These are phyloP conservation scores for Aspergillus brunneoviolaceus DNA, from an alignment of 2,329 filamentous ascomycete genomes.

Conservation along the genomic window DNA sequence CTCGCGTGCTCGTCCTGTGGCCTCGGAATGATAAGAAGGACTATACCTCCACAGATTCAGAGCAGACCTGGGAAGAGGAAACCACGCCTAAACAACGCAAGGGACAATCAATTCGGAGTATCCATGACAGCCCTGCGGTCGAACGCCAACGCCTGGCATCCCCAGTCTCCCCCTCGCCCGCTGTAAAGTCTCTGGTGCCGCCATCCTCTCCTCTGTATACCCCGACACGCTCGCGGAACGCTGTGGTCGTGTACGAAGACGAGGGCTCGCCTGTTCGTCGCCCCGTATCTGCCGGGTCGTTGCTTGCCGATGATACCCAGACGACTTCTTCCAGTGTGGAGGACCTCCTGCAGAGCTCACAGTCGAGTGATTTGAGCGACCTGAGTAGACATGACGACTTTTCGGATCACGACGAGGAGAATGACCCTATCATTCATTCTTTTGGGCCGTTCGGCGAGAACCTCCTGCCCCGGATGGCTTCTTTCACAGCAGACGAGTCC, in stretches of 20 bases:
- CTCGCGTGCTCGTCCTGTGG: constrained; percentile 87
- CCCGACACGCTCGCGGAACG: constrained; percentile 45
- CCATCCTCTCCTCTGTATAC: constrained; percentile 45
- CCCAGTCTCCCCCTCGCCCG: constrained; percentile 71
- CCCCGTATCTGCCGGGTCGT: constrained; percentile 25
- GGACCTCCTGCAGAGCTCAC: constrained; percentile 33
- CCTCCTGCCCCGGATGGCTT: constrained; percentile 76
- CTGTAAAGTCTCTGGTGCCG: constrained; percentile 47
- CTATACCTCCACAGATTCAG: constrained; percentile 56
- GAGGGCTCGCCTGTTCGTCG: constrained; percentile 56
- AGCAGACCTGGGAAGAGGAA: constrained; percentile 70
- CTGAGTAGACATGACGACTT: constrained; percentile 58
- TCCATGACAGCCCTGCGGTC: constrained; percentile 51
- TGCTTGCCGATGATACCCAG: constrained; percentile 33
- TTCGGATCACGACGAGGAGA: constrained; percentile 85
- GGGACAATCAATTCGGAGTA: constrained; percentile 27
- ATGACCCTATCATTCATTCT: constrained; percentile 87
- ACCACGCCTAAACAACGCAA: constrained; percentile 39
- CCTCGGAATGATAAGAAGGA: constrained; percentile 60
- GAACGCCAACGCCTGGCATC: constrained; percentile 66
- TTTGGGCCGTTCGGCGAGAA: constrained; percentile 89
- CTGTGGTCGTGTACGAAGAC: constrained; percentile 71
- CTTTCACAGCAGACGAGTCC: constrained; percentile 67
- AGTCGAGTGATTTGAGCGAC: constrained; percentile 35
- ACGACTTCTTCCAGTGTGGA: constrained; percentile 32